These are phyloP conservation scores for Tuber brumale DNA, from an alignment of 495 filamentous ascomycete genomes.

Conservation along the genomic window DNA sequence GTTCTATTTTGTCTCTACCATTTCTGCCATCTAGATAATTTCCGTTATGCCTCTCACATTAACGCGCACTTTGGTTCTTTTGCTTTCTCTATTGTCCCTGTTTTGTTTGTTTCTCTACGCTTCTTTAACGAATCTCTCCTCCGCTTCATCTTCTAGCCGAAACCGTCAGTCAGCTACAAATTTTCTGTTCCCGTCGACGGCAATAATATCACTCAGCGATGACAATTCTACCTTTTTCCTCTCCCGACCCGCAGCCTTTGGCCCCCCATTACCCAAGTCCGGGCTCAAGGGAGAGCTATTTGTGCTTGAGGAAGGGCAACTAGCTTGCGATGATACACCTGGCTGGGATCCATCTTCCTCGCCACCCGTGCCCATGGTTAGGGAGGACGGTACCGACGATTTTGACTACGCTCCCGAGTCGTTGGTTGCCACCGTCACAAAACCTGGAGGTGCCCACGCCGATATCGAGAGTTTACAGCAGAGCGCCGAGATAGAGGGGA, in stretches of 20 bases:
- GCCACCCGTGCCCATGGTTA: constrained; percentile 14
- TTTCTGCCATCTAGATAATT: constrained; percentile 6
- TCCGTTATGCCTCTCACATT: constrained; percentile 35
- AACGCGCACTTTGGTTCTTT: constrained; percentile 42
- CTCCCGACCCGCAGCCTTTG: constrained; percentile 88
- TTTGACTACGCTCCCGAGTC: constrained; percentile 28
- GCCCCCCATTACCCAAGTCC: constrained; percentile 64
- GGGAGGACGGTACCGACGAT: constrained; percentile 85
- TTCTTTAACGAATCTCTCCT: constrained; percentile 49
- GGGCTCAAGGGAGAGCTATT: constrained; percentile 44
- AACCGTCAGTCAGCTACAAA: constrained; percentile 48
- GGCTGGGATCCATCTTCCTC: constrained; percentile 58
- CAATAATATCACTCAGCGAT: constrained; percentile 90
- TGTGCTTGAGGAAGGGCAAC: constrained; percentile 62
- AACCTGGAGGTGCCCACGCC: constrained; percentile 58
- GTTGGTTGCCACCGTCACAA: constrained; percentile 37
- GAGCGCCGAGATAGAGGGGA: constrained; percentile 86
- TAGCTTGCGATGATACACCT: constrained; percentile 97
- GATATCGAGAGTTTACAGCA: constrained; percentile 95
- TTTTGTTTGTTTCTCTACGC: constrained; percentile 49
- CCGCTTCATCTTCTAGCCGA: constrained; percentile 55
- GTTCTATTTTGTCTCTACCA: not conserved
- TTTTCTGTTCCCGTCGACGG: constrained; percentile 86
- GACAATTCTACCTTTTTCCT: constrained; percentile 97
- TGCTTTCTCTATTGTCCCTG: constrained; percentile 54